These are phyloP conservation scores for Pseudisothecium myosuroides DNA, from an alignment of 225 moss, liverwort and hornwort species.

Conservation along the genomic window DNA sequence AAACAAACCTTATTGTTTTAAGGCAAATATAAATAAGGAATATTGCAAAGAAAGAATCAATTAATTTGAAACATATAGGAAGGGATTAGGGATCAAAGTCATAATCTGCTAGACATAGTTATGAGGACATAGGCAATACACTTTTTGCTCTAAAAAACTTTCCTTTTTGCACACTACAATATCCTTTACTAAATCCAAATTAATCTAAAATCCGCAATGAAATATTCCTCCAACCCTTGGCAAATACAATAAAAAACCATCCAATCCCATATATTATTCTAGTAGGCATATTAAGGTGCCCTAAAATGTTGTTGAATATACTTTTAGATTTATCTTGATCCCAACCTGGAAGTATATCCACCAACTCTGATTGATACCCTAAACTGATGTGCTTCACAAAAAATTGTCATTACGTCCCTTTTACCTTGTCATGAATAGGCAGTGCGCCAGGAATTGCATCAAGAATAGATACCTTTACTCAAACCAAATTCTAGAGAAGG, in stretches of 20 bases:
- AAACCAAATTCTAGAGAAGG: not conserved
- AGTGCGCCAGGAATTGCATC: accelerated
- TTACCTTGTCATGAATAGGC: accelerated
- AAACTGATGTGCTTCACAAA: accelerated
- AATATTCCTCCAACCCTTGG: accelerated
- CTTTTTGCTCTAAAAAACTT: accelerated
- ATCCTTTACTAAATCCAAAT: accelerated
- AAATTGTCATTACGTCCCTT: not conserved
- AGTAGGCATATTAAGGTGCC: accelerated
- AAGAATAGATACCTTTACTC: not conserved
- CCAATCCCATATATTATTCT: no score
- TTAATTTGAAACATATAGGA: accelerated
- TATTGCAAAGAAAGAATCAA: not conserved
- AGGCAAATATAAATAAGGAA: no score
- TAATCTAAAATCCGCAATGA: accelerated
- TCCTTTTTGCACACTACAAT: accelerated
- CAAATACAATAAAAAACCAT: not conserved
- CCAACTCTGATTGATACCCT: no score
- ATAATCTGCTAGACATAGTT: not conserved
- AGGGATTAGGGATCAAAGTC: not conserved
- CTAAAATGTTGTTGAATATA: not conserved
- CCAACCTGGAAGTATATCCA: not conserved
- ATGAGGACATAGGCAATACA: accelerated
- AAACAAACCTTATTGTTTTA: not conserved
- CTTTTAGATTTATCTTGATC: not conserved